phyloP scores from a whole-genome alignment of 2,329 filamentous ascomycete genomes.

The Ascomycota sp. region DNA sequence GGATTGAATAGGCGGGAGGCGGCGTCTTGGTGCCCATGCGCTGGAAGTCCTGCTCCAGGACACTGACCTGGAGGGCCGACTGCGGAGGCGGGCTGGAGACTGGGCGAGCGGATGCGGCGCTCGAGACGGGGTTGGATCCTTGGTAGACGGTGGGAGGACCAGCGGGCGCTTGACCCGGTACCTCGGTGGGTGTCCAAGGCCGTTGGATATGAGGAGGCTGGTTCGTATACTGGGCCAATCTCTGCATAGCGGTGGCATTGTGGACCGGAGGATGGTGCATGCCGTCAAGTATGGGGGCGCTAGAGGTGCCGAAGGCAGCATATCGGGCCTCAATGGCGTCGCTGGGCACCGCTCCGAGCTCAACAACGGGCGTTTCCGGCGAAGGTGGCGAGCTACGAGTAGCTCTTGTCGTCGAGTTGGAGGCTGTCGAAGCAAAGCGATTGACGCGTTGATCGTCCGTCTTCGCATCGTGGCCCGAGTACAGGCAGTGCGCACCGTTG shows the following conservation, averaged over 20 bases:
- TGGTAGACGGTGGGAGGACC: slow-evolving; percentile 84
- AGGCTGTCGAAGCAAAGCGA: slow-evolving; percentile 59
- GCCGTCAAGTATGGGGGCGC: slow-evolving; percentile 58
- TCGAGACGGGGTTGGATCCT: slow-evolving; percentile 48
- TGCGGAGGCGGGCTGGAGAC: slow-evolving; percentile 20
- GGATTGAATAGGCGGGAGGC: slow-evolving; percentile 83
- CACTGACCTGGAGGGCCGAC: slow-evolving; percentile 33
- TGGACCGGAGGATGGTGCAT: slow-evolving; percentile 37
- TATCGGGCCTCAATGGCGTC: slow-evolving; percentile 80
- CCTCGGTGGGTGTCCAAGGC: slow-evolving; percentile 89
- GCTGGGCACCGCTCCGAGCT: slow-evolving; percentile 44
- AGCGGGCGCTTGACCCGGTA: slow-evolving; percentile 65
- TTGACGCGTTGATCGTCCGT: slow-evolving; percentile 30
- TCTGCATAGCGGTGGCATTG: slow-evolving; percentile 61
- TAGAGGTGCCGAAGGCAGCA: slow-evolving; percentile 75
- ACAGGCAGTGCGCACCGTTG: not conserved
- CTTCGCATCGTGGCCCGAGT: slow-evolving; percentile 6
- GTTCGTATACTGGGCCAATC: slow-evolving; percentile 52
- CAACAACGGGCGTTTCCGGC: slow-evolving; percentile 70
- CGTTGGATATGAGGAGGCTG: slow-evolving; percentile 19
- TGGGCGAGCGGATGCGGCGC: slow-evolving; percentile 18
- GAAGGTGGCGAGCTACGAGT: slow-evolving; percentile 84
- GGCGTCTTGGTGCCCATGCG: slow-evolving; percentile 64
- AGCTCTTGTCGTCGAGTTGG: slow-evolving; percentile 77
- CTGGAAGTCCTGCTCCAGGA: slow-evolving; percentile 71